phyloP scores from a whole-genome alignment of 2,329 filamentous ascomycete species.

The Fusarium nodosum region DNA sequence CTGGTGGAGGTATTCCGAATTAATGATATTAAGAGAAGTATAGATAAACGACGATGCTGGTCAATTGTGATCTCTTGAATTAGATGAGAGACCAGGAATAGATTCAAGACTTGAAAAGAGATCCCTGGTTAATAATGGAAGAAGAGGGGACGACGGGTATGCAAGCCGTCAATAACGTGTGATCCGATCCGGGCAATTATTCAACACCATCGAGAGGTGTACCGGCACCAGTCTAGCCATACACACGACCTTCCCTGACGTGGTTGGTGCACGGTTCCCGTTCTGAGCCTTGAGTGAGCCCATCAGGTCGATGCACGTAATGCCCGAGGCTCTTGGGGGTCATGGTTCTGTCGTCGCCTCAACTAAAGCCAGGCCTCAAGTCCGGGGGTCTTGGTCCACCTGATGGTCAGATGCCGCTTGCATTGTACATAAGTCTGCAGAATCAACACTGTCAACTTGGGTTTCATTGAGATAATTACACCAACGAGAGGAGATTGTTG shows the following conservation, averaged over 20 bases:
- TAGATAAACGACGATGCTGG: conserved; percentile 20
- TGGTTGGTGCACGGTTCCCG: conserved; percentile 50
- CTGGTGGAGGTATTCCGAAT: conserved; percentile 27
- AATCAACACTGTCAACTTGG: conserved; percentile 31
- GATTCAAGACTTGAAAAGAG: conserved; percentile 32
- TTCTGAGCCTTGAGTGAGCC: conserved; percentile 48
- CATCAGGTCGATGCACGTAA: conserved; percentile 50
- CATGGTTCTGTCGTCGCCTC: conserved; percentile 36
- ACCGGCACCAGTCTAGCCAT: conserved; percentile 49
- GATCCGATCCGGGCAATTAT: conserved; percentile 49
- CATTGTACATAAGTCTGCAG: conserved; percentile 33
- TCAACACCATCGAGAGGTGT: conserved; percentile 51
- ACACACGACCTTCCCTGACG: conserved; percentile 50
- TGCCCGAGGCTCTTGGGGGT: conserved; percentile 42
- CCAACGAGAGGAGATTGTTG: conserved; percentile 29
- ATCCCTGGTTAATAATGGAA: conserved; percentile 41
- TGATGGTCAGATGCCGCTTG: conserved; percentile 47
- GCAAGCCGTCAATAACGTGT: conserved; percentile 48
- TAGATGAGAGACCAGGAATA: conserved; percentile 24
- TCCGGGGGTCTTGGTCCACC: conserved; percentile 43
- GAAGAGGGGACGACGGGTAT: conserved; percentile 43
- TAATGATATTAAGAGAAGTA: conserved; percentile 18
- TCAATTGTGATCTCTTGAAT: conserved; percentile 23
- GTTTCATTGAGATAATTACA: conserved; percentile 39
- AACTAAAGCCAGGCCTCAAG: conserved; percentile 44